A percentile compares a stretch with the other conserved stretches of the same genome.
These are phyloP conservation scores for Dendrobium huoshanense DNA, from an alignment of 106 monocot genomes.

Conservation along the genomic window DNA sequence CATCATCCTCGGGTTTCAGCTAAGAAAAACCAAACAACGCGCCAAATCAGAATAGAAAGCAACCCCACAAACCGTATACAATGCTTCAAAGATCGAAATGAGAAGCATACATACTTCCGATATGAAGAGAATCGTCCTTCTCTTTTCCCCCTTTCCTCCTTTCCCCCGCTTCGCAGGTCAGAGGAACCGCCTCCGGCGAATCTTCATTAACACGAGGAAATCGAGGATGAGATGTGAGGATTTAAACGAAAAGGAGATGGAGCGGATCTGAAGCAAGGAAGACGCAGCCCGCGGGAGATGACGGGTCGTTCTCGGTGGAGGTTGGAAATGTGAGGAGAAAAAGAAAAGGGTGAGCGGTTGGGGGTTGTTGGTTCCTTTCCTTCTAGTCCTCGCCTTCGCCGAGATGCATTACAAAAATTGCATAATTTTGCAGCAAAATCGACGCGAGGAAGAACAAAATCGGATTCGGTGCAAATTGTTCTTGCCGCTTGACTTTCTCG, in stretches of 20 bases:
- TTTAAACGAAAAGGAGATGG: not conserved
- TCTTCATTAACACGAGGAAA: constrained; percentile 8
- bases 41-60: not conserved
- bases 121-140: not conserved
- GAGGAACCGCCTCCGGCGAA: not conserved
- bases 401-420: not conserved
- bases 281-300: constrained; percentile 4
- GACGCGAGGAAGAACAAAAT: not conserved
- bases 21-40: not conserved
- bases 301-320: constrained; percentile 7
- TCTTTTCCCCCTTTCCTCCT: not conserved
- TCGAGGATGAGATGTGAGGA: not conserved
- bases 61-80: not conserved
- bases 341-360: not conserved
- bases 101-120: not conserved
- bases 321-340: not conserved
- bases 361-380: constrained; percentile 7
- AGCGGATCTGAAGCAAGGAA: constrained; percentile 4
- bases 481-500: not conserved
- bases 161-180: not conserved
- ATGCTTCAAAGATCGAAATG: not conserved
- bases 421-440: not conserved
- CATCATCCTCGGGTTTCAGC: constrained; percentile 1
- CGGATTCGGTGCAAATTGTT: not conserved
- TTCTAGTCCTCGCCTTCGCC: not conserved